Evolutionary conservation across 1,284 basidiomycete species (phyloP), one percentile per base, ranked within the genome.

Genomic region (Fomitopsis betulina): DNA sequence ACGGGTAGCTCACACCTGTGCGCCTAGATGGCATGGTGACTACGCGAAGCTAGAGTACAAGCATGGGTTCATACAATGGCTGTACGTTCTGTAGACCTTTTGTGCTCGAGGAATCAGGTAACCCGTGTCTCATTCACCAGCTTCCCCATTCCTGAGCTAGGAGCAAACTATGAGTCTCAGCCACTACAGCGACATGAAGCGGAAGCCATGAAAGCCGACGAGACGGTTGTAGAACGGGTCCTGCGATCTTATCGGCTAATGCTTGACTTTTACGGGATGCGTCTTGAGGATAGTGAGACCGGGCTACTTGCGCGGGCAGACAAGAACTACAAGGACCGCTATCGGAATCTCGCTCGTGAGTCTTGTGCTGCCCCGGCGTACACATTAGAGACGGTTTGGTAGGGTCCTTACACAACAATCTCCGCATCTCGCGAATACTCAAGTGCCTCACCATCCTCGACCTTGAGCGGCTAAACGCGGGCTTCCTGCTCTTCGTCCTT

Each of bases 261-360:
- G 85, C 79, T 89, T 9, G 85, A 86, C 66, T 90, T 90, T 71
- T 89, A 87, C 65, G 87, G 86, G 25, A 87, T 90, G 84, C 75
- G 75, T 37, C 76, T 89, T 15, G 68, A 82, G 30, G 80, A 81
- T 52, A 64, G 70, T 21, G 79, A 84, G 50, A 83, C 83, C 0
- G 87, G 87, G 2, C 74, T 84, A n/a, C 61, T 85, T 33, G 77
- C 74, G 56, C 80, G 81, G 55, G 38, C 61, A 71, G 56, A 75
- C 75, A n/a, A 73, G 50, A 76, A 82, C 62, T 84, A 77, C 65
- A 67, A 60, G 49, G 63, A 76, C 17, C 78, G 84, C 57, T 89
- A 87, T 66, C 68, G 69, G 52, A 90, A 93, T 68, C 83, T 93
- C 54, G 71, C 79, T 61, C 72, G 87, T 89, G 67, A 78, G 86